Base-by-base conservation (phyloP, 148 eudicot species). In the Mesembryanthemum crystallinum region DNA sequence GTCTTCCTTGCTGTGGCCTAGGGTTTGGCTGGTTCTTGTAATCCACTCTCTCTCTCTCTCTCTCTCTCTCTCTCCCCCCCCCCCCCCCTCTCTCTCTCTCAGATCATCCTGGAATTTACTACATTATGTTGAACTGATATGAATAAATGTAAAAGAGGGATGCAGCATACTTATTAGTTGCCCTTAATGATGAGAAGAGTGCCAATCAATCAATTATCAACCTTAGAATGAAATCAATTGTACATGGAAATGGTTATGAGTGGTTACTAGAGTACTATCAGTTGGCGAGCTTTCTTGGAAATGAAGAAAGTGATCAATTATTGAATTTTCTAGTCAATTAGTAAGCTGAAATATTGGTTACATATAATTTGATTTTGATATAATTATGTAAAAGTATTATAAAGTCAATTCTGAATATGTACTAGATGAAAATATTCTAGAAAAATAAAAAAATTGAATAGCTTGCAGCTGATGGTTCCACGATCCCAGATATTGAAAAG, bases 1-100 rank as follows among this genome's bases (percentile, higher is more conserved):
- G 89, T 72, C 97, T 91, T 81, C 91, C 90, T 79, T 93, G 98
- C 78, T 93, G 97, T 73, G 94, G 98, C 49, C 67, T 85, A 71
- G 98, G 98, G n/a, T 42, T 77, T 64, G 97, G 97, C 84, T 93
- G 98, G 98, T 88, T 87, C 86, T 71, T 93, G 96, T 93, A 87
- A 88, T 89, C 42, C 75, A 62, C 33, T 70, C 59, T 32, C 74
- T 68, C n/a, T 74, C 45, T 67, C 42, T 73, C 49, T 27, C 58
- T 59, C 52, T 39, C 74, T 58, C n/a, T 64, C 51, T 43, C 29
- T 29, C 24, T 67, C 42, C 61, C 49, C 18, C 58, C 39, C 52
- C 27, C 74, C 45, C n/a, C 49, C 51, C 29, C 29, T 29, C 24
- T 18, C n/a, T 17, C 59, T 42, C 10, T 54, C 58, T 8, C 2